Conservation (phyloP, 2,329 filamentous ascomycete genomes). For the Penicillium oxalicum region DNA sequence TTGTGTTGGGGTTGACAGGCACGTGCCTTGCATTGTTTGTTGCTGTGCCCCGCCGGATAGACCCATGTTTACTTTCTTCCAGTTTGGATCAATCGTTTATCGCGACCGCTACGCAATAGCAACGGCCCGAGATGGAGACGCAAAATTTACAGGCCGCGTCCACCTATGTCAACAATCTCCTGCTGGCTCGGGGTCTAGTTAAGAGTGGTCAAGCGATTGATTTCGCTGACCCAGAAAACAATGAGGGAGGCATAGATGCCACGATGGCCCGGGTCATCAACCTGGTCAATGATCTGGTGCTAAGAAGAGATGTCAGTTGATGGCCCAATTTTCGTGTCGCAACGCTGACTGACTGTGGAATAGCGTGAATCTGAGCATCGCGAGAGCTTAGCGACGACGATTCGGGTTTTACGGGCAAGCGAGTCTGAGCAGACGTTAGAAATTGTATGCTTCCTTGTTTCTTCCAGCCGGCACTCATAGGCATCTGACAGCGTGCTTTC, state of each 20-base stretch:
- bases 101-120: conserved; percentile 12
- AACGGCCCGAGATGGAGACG: conserved; percentile 36
- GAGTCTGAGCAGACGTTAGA: conserved; percentile 67
- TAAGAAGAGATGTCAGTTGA: conserved; percentile 73
- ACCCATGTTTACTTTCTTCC: conserved; percentile 41
- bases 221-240: conserved; percentile 67
- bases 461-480: background rate
- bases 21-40: conserved; percentile 20
- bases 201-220: conserved; percentile 60
- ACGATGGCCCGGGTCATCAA: conserved; percentile 86
- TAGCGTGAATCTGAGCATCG: conserved; percentile 85
- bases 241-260: conserved; percentile 53
- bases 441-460: conserved; percentile 44
- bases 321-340: background rate
- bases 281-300: conserved; percentile 85
- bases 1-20: conserved; percentile 8
- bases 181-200: conserved; percentile 58
- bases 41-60: conserved; percentile 14
- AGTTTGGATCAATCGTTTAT: conserved; percentile 26
- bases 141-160: conserved; percentile 56
- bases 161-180: conserved; percentile 59
- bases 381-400: conserved; percentile 71
- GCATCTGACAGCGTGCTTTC: background rate
- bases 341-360: conserved; percentile 7
- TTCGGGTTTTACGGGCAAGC: conserved; percentile 70